A percentile compares a stretch with the other conserved stretches of the same genome.
phyloP scores from a whole-genome alignment of 441 rosid species.

The Brassica hybrid region DNA sequence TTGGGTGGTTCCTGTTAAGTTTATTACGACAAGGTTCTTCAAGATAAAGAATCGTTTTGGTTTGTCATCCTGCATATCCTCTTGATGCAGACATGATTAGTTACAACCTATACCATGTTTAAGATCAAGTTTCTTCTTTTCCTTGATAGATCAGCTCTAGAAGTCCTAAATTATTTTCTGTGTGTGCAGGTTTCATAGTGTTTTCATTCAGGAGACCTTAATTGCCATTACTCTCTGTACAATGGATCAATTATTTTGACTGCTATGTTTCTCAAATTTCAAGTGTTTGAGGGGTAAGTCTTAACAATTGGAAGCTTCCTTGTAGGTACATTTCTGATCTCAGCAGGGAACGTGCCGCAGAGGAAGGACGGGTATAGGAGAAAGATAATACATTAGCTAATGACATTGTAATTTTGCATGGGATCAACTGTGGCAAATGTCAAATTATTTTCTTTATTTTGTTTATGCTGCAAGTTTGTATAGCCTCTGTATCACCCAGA shows the following conservation, averaged over 20 bases:
- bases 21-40: slow-evolving; percentile 35
- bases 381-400: background rate
- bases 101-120: background rate
- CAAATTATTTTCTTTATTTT: background rate
- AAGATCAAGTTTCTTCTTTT: slow-evolving; percentile 14
- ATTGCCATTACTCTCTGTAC: slow-evolving; percentile 23
- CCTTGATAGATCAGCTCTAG: slow-evolving; percentile 29
- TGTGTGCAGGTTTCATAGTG: slow-evolving; percentile 72
- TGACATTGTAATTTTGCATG: slow-evolving; percentile 5
- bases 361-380: background rate
- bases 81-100: background rate
- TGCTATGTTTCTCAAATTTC: slow-evolving; percentile 19
- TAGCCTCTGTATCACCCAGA: background rate
- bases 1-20: slow-evolving; percentile 16
- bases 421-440: background rate
- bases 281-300: slow-evolving; percentile 28
- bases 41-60: slow-evolving; percentile 31
- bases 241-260: slow-evolving; percentile 22
- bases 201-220: slow-evolving; percentile 54
- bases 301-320: slow-evolving; percentile 14
- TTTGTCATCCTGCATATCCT: slow-evolving; percentile 36
- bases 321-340: slow-evolving; percentile 16
- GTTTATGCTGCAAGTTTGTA: background rate
- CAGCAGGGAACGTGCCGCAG: slow-evolving; percentile 1
- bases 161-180: slow-evolving; percentile 46